These are phyloP conservation scores for Avicennia marina DNA, from an alignment of 257 asterid species.

Conservation along the genomic window DNA sequence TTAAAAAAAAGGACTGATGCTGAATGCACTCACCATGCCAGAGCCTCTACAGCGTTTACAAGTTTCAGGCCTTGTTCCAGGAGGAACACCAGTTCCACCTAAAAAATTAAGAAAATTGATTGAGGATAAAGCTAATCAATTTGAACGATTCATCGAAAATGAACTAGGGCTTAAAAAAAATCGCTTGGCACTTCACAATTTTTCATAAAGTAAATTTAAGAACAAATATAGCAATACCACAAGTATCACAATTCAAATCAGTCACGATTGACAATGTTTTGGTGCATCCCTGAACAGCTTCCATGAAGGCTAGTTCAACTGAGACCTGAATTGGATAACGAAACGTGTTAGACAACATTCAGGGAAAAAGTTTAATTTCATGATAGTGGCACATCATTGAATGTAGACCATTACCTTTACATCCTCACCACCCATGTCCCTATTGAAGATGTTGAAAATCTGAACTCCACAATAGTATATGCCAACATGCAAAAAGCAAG, in stretches of 20 bases:
- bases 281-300: slow-evolving; percentile 89
- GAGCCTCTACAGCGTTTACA: slow-evolving; percentile 85
- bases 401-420: slow-evolving; percentile 55
- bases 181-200: background rate
- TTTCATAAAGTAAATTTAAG: slow-evolving; percentile 10
- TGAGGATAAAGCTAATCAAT: background rate
- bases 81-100: slow-evolving; percentile 96
- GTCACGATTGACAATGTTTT: slow-evolving; percentile 63
- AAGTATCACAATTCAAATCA: slow-evolving; percentile 62
- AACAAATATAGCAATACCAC: slow-evolving; percentile 43
- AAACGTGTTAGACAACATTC: slow-evolving; percentile 9
- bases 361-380: background rate
- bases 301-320: slow-evolving; percentile 81
- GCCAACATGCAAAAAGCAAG: background rate
- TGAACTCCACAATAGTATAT: slow-evolving; percentile 28
- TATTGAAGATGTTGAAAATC: slow-evolving; percentile 61
- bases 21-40: slow-evolving; percentile 55
- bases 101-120: slow-evolving; percentile 14
- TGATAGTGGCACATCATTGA: background rate
- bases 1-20: slow-evolving; percentile 14
- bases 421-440: slow-evolving; percentile 75
- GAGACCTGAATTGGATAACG: slow-evolving; percentile 43
- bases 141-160: background rate
- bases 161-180: slow-evolving; percentile 1
- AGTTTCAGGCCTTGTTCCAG: slow-evolving; percentile 88